These are phyloP conservation scores for Hericium rajendrae DNA, from an alignment of 768 basidiomycete species.

Conservation along the genomic window DNA sequence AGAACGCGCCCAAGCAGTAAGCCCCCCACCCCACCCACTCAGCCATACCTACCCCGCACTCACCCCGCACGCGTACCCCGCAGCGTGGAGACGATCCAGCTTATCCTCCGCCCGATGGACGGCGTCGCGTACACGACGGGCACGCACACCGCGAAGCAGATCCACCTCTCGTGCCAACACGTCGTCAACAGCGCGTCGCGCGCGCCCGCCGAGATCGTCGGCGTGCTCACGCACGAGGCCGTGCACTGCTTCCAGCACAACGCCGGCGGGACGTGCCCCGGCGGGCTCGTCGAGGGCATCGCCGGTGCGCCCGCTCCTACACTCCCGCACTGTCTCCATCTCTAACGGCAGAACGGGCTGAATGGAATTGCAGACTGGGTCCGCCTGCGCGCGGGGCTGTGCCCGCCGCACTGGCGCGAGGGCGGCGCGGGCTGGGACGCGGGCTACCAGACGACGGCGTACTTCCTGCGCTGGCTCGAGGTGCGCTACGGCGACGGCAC, in stretches of 20 bases:
- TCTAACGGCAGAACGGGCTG: background rate
- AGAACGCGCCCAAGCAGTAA: conserved; percentile 11
- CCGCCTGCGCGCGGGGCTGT: conserved; percentile 45
- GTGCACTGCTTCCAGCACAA: conserved; percentile 76
- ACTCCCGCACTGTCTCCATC: no score
- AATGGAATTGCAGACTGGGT: conserved; percentile 56
- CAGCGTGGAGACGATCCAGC: conserved; percentile 31
- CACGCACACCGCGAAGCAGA: conserved; percentile 50
- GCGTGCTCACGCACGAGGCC: conserved; percentile 66
- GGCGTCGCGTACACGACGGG: conserved; percentile 67
- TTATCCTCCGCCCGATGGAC: conserved; percentile 56
- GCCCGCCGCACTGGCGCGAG: conserved; percentile 63
- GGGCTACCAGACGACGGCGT: conserved; percentile 67
- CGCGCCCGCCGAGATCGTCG: conserved; percentile 49
- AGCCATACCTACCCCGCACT: background rate
- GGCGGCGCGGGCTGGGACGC: conserved; percentile 54
- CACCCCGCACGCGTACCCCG: background rate
- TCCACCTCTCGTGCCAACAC: conserved; percentile 63
- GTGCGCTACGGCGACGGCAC: conserved; percentile 40
- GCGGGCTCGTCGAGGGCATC: conserved; percentile 70
- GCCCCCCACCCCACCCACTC: background rate
- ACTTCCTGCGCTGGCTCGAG: conserved; percentile 65
- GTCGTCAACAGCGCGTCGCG: conserved; percentile 37
- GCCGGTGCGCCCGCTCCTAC: conserved; percentile 61
- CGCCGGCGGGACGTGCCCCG: conserved; percentile 48